Base-by-base conservation (phyloP, 176 grass and related monocot species). In the Phragmites australis region DNA sequence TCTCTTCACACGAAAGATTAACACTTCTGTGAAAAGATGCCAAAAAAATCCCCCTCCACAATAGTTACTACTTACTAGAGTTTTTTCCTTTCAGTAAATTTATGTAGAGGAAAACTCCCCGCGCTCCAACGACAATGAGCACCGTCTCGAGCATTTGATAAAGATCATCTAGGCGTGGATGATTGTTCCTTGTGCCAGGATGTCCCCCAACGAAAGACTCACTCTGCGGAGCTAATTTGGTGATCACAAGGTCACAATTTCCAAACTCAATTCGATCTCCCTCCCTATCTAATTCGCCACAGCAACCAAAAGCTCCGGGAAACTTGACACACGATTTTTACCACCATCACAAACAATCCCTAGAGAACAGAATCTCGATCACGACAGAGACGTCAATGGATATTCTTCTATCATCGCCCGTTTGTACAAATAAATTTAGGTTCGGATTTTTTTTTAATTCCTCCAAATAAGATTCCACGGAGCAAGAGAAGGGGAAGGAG, bases 331-430 rank as follows among this genome's bases (percentile, higher is more conserved):
- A 9, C 1, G 14, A 54, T 57, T 23, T 76, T 45, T n/a, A 27
- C 40, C 43, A n/a, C 51, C 77, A 47, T 41, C 34, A 27, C 18
- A 79, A 47, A 57, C 1, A 72, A 72, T 72, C 40, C 8, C 12
- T 2, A 37, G 0, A 32, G 50, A 56, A 29, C 4, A 43, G 65
- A 82, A 78, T 69, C 25, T 62, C 7, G 13, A 21, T 21, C 44
- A 80, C 11, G 76, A 62, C 5, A 84, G 82, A 10, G 53, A 81
- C 87, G 31, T 60, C 5, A 1, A 34, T 12, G 50, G 3, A 40
- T 18, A 56, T 74, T 48, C 44, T 51, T 31, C 23, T 29, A n/a
- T 22, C 32, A 11, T 57, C 0, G 26, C 34, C 12, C 56, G 16
- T 54, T 55, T 1, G 6, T 10, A 44, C 12, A 17, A 77, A 60